Evolutionary conservation across 2,329 filamentous ascomycete species (phyloP).

Genomic region (Fusarium tanahbumbuense): DNA sequence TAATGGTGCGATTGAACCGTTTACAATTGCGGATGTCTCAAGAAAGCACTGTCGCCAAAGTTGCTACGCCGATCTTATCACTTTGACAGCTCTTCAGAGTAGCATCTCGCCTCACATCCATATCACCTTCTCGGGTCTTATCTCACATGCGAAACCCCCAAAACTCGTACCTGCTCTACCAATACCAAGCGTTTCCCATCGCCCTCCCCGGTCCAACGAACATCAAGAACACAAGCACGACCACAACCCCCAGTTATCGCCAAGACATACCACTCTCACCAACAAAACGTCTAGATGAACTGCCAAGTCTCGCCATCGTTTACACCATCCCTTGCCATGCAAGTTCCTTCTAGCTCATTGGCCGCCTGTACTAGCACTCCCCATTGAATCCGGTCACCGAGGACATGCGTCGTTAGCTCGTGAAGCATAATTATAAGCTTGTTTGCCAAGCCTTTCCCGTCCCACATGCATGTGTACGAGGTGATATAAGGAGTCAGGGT

Average conservation of each 20-base stretch:
- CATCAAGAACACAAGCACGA: conserved; percentile 35
- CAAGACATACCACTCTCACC: conserved; percentile 13
- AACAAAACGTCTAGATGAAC: not conserved
- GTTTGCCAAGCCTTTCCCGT: conserved; percentile 40
- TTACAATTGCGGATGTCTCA: too few relatives aligned
- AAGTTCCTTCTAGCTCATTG: not conserved
- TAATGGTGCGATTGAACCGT: too few relatives aligned
- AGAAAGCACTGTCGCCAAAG: too few relatives aligned
- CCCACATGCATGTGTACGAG: too few relatives aligned
- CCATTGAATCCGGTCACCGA: conserved; percentile 5
- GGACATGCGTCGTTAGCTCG: not conserved
- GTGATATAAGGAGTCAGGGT: conserved; percentile 39
- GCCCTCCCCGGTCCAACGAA: too few relatives aligned
- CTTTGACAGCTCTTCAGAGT: too few relatives aligned
- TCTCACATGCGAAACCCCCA: too few relatives aligned
- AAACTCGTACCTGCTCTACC: too few relatives aligned
- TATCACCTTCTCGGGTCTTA: too few relatives aligned
- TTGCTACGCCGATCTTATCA: too few relatives aligned
- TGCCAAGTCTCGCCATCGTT: conserved; percentile 22
- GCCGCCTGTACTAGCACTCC: not conserved
- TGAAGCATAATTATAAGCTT: conserved; percentile 47
- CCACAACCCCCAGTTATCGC: conserved; percentile 15
- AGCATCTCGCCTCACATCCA: too few relatives aligned
- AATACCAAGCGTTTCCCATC: too few relatives aligned
- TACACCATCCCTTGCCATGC: not conserved